These are phyloP conservation scores for Camelina hispida DNA, from an alignment of 345 rosid genomes.

Conservation along the genomic window DNA sequence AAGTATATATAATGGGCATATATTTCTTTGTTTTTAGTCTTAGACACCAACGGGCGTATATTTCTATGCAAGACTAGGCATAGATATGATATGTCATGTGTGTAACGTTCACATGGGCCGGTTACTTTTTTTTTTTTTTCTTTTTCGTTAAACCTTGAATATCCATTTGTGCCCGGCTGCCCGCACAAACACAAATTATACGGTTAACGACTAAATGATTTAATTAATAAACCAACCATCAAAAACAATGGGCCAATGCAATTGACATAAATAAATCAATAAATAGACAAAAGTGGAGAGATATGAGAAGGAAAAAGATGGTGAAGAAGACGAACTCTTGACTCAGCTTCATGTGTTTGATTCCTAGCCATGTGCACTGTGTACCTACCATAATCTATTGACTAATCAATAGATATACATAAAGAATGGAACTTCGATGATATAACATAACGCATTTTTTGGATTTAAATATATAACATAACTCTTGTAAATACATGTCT, in stretches of 20 bases:
- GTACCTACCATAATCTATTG: constrained; percentile 22
- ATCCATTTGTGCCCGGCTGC: background rate
- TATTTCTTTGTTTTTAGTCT: background rate
- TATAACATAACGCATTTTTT: background rate
- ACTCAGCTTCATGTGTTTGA: constrained; percentile 48
- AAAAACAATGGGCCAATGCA: constrained; percentile 39
- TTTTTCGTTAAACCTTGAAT: background rate
- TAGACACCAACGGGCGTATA: constrained; percentile 21
- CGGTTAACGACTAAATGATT: background rate
- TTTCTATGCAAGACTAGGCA: constrained; percentile 29
- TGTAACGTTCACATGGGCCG: constrained; percentile 46
- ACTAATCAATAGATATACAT: constrained; percentile 12
- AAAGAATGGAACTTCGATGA: background rate
- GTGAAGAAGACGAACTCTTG: constrained; percentile 33
- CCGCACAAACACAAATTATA: background rate
- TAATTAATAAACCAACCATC: constrained; percentile 31
- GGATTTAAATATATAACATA: background rate
- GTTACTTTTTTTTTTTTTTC: background rate
- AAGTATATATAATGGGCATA: background rate
- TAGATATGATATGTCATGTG: background rate
- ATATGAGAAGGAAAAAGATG: background rate
- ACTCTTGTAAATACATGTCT: background rate
- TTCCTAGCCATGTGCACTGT: constrained; percentile 42
- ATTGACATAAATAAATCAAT: constrained; percentile 13
- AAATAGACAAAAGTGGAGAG: background rate